Conservation (phyloP, 2,329 filamentous ascomycete genomes). For the Aspergillus ruber region DNA sequence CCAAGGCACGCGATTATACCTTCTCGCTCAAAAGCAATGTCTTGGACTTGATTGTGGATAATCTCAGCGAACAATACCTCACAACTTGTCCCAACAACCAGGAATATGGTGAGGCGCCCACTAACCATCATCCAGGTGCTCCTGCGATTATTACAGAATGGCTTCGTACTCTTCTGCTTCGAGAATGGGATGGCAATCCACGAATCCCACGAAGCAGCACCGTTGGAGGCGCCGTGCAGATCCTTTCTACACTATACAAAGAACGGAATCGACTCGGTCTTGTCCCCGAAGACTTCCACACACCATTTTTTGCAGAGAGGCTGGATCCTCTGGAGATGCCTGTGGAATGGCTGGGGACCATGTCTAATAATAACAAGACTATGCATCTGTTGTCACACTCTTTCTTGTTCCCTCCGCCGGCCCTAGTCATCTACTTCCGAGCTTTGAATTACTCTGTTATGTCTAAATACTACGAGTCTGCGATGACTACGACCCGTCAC, state of each 20-base stretch:
- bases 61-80: constrained; percentile 25
- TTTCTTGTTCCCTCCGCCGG: constrained; percentile 68
- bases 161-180: constrained; percentile 61
- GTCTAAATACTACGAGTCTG: constrained; percentile 70
- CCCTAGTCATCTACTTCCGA: constrained; percentile 76
- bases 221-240: constrained; percentile 68
- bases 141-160: constrained; percentile 37
- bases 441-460: constrained; percentile 82
- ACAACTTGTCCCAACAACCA: constrained; percentile 6
- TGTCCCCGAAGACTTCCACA: constrained; percentile 63
- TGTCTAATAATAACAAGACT: constrained; percentile 54
- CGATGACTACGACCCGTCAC: constrained; percentile 44
- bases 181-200: constrained; percentile 72
- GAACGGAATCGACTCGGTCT: constrained; percentile 62
- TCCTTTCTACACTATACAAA: constrained; percentile 68
- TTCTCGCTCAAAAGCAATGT: constrained; percentile 22
- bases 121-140: constrained; percentile 16
- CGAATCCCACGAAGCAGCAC: constrained; percentile 63
- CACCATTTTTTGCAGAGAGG: constrained; percentile 68
- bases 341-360: constrained; percentile 60
- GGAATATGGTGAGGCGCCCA: not conserved
- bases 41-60: constrained; percentile 31
- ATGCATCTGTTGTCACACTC: constrained; percentile 74
- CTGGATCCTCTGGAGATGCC: constrained; percentile 71
- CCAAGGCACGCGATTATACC: constrained; percentile 29